Evolutionary conservation across 2,329 filamentous ascomycete species (phyloP), one percentile per base, ranked within the genome.

Genomic region (Nigrospora sphaerica): DNA sequence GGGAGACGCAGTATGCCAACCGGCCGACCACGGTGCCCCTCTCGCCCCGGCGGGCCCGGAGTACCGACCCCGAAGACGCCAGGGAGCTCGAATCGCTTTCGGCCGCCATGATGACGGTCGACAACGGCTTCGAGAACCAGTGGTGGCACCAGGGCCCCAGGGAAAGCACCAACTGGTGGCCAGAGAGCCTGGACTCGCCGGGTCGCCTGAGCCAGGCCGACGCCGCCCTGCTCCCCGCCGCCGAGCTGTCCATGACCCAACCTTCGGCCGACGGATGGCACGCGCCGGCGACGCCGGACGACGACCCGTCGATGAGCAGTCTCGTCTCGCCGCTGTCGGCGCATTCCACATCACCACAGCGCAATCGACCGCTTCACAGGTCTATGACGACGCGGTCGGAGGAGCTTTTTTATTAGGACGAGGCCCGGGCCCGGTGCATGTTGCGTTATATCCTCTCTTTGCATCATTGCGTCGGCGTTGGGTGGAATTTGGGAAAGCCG

Each of bases 71-170:
- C 1, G 60, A 62, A 32, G 54, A 60, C 13, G 62, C 55, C 10
- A 53, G 57, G 14, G 71, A 77, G 39, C 68, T 78, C 3, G 72
- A 72, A 46, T 67, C 71, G 0, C 62, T 79, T 4, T 75, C 73
- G 11, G 68, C 69, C 4, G 75, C 75, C 34, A 70, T 79, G 67
- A 70, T 78, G 63, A 78, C 75, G 3, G 71, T 79, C 3, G 75
- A 79, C 54, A 79, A 78, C 52, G 75, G 75, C 3, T 78, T 79
- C 52, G 75, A 79, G 61, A 71, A 73, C 50, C 74, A 78, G 57
- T 78, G 75, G 74, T 78, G 75, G 75, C 71, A 77, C 52, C 72
- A 73, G 50, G 75, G 74, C 1, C 48, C 49, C 10, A 59, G 66
- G 2, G 60, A 63, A 42, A 50, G 58, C 1, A 58, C 53, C 18